phyloP scores from a whole-genome alignment of 345 rosid genomes.

The Linum usitatissimum region DNA sequence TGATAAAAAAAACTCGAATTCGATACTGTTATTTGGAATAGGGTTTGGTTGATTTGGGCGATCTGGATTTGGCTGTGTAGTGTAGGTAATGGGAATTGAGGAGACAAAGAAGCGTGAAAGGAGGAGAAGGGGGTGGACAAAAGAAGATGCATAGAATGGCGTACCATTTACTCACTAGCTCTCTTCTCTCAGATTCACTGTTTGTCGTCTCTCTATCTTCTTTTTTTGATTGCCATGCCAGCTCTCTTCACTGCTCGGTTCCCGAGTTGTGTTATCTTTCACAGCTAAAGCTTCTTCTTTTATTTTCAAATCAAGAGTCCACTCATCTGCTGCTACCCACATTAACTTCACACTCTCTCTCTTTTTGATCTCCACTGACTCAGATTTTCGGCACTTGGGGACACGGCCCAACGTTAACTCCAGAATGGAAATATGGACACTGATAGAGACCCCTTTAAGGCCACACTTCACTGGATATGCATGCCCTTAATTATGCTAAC shows the following conservation, averaged over 20 bases:
- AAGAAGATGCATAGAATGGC: slow-evolving; percentile 23
- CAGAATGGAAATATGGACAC: too few relatives aligned
- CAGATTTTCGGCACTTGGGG: too few relatives aligned
- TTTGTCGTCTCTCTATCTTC: slow-evolving; percentile 16
- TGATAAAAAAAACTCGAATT: too few relatives aligned
- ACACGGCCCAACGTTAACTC: too few relatives aligned
- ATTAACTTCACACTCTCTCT: background rate
- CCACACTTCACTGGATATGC: too few relatives aligned
- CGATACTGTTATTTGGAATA: too few relatives aligned
- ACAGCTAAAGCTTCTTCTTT: background rate
- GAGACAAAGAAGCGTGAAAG: slow-evolving; percentile 26
- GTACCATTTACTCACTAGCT: slow-evolving; percentile 14
- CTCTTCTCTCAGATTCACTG: slow-evolving; percentile 14
- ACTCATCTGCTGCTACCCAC: background rate
- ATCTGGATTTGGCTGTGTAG: slow-evolving; percentile 1
- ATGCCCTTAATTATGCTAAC: too few relatives aligned
- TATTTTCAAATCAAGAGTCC: background rate
- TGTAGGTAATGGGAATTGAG: slow-evolving; percentile 20
- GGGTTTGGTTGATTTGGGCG: background rate
- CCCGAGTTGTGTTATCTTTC: background rate
- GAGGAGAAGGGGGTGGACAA: background rate
- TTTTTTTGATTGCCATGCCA: slow-evolving; percentile 1
- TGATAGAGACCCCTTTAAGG: too few relatives aligned
- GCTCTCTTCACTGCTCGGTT: background rate
- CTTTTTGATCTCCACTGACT: background rate